Percentiles rank a stretch among this genome's conserved stretches.
Evolutionary conservation across 495 filamentous ascomycete genomes (phyloP).

Genomic region (Sordaria brevicollis): DNA sequence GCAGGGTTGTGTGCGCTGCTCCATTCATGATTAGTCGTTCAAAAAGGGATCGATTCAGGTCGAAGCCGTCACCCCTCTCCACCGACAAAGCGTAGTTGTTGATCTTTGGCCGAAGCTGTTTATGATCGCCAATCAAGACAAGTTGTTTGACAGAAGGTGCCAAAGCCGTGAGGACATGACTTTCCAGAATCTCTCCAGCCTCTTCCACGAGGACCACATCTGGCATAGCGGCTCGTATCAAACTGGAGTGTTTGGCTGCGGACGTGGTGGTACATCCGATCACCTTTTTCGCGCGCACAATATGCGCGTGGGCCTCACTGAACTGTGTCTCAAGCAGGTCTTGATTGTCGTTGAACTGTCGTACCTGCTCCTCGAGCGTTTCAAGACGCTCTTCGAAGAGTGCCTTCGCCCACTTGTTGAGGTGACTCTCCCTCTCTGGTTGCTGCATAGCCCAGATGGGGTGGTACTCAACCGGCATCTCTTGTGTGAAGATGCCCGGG

Average conservation of each 20-base stretch:
- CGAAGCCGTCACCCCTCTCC: slow-evolving; percentile 57
- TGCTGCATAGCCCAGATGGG: slow-evolving; percentile 45
- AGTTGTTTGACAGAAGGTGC: slow-evolving; percentile 50
- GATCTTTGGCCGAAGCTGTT: slow-evolving; percentile 64
- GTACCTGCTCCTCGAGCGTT: slow-evolving; percentile 23
- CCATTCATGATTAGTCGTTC: slow-evolving; percentile 53
- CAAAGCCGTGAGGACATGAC: slow-evolving; percentile 56
- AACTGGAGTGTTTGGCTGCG: slow-evolving; percentile 51
- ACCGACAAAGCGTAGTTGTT: slow-evolving; percentile 54
- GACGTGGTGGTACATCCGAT: slow-evolving; percentile 70
- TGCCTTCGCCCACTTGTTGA: slow-evolving; percentile 37
- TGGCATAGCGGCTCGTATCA: slow-evolving; percentile 40
- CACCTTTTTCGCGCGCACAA: slow-evolving; percentile 47
- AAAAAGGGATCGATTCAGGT: slow-evolving; percentile 64
- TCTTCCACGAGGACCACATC: slow-evolving; percentile 63
- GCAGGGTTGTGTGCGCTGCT: slow-evolving; percentile 44
- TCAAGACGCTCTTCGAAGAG: slow-evolving; percentile 41
- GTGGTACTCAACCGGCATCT: slow-evolving; percentile 10
- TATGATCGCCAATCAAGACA: slow-evolving; percentile 68
- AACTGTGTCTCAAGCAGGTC: slow-evolving; percentile 28
- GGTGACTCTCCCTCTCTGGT: slow-evolving; percentile 22
- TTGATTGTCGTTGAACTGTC: slow-evolving; percentile 35
- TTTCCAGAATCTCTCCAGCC: slow-evolving; percentile 70
- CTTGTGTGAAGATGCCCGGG: slow-evolving; percentile 37
- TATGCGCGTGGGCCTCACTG: slow-evolving; percentile 33